Base-by-base conservation (phyloP, 768 basidiomycete genomes). In the Naganishia friedmannii region DNA sequence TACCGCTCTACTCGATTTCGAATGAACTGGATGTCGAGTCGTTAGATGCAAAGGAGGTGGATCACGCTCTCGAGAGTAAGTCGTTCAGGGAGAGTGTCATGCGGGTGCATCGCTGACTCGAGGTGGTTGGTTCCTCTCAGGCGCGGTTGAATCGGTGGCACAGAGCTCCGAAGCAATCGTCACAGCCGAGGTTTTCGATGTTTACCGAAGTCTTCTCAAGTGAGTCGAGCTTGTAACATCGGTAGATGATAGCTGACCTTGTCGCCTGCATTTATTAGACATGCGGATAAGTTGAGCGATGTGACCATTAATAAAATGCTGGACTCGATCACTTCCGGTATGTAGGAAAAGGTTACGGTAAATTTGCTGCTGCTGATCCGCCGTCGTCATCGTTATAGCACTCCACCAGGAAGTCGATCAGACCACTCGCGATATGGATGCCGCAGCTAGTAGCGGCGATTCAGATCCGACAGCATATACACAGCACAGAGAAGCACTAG, bases 191-290 rank as follows among this genome's bases (percentile, higher is more conserved):
- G 86, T 89, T 31, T 92, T 95, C 71, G 93, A 94, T 74, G 86
- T 89, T 17, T 90, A 91, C 76, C 85, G 91, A 57, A 89, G 87
- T 71, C 83, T 96, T 13, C 84, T 98, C 75, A 96, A 94, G 82
- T 82, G 73, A 34, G 79, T 74, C 19, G 72, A 73, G 55, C 63
- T 68, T 21, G 60, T 55, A 4, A 19, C 34, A 39, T 39, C 13
- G 2, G 57, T 39, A 42, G 2, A 12, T 2, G 39, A 10, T 34
- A n/a, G n/a, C 5, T 42, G 15, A 15, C 28, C 32, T 2, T 12
- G n/a, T n/a, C n/a, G 15, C 19, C 45, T 51, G 10, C 56, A 10
- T 23, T 15, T 9, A 28, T 1, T 66, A 82, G 80, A 65, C 83
- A 88, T 73, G 84, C 88, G 0, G 85, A 87, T 53, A 79, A 83